Evolutionary conservation across 2,329 filamentous ascomycete species (phyloP).

Genomic region (Alternaria alternata): DNA sequence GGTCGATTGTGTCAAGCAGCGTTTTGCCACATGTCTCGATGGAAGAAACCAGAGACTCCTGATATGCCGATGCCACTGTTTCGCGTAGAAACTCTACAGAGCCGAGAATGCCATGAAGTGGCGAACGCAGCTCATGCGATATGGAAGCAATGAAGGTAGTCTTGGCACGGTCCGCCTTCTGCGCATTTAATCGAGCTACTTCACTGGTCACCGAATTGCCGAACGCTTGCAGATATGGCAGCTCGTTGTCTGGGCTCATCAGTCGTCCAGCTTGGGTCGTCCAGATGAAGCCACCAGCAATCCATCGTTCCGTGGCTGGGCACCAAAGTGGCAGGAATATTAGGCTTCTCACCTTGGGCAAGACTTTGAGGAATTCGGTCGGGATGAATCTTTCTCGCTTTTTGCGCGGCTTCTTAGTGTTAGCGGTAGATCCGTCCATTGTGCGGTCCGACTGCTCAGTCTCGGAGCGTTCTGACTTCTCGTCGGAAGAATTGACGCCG

Average conservation of each 20-base stretch:
- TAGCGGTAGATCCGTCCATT: slow-evolving; percentile 14
- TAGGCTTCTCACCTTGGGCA: slow-evolving; percentile 47
- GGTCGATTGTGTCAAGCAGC: slow-evolving; percentile 52
- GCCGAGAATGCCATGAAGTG: slow-evolving; percentile 68
- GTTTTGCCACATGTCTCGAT: slow-evolving; percentile 50
- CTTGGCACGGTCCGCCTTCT: slow-evolving; percentile 47
- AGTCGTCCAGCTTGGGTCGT: slow-evolving; percentile 39
- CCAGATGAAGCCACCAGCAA: slow-evolving; percentile 46
- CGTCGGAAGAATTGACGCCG: slow-evolving; percentile 44
- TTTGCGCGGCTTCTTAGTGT: slow-evolving; percentile 26
- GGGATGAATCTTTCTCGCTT: slow-evolving; percentile 43
- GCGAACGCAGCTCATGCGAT: slow-evolving; percentile 61
- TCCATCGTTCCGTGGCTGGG: slow-evolving; percentile 43
- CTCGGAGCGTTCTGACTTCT: slow-evolving; percentile 41
- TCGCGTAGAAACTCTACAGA: slow-evolving; percentile 46
- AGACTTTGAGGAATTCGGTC: slow-evolving; percentile 41
- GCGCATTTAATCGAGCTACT: slow-evolving; percentile 41
- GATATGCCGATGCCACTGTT: slow-evolving; percentile 39
- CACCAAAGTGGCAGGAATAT: slow-evolving; percentile 51
- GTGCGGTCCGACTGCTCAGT: slow-evolving; percentile 41
- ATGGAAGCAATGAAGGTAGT: slow-evolving; percentile 54
- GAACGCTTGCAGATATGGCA: slow-evolving; percentile 47
- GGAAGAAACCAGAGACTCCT: slow-evolving; percentile 53
- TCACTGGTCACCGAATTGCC: slow-evolving; percentile 46
- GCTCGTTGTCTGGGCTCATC: slow-evolving; percentile 44